phyloP scores from a whole-genome alignment of 768 basidiomycete species.

The Auricularia auricula-judae region DNA sequence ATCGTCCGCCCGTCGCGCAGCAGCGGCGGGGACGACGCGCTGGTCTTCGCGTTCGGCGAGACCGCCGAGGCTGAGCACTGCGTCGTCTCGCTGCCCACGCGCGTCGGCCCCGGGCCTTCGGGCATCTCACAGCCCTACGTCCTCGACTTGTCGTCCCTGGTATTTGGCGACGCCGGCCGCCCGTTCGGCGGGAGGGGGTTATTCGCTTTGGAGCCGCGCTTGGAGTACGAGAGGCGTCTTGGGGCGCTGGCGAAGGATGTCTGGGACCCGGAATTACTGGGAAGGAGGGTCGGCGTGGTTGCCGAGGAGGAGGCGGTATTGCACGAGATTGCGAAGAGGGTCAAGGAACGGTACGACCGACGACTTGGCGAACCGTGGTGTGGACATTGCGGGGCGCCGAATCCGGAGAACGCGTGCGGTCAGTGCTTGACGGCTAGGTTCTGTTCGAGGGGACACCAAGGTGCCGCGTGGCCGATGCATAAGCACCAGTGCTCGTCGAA shows the following conservation, averaged over 20 bases:
- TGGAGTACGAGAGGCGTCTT: slow-evolving; percentile 1
- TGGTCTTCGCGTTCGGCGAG: background rate
- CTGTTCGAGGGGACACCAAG: background rate
- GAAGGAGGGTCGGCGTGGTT: background rate
- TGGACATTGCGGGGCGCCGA: slow-evolving; percentile 11
- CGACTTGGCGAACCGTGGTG: slow-evolving; percentile 7
- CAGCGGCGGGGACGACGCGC: background rate
- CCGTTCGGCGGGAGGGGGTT: slow-evolving; percentile 8
- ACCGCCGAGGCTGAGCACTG: slow-evolving; percentile 8
- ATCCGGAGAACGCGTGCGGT: background rate
- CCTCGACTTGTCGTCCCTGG: slow-evolving; percentile 12
- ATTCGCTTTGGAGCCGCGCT: slow-evolving; percentile 10
- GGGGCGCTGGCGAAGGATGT: background rate
- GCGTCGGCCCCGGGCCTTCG: background rate
- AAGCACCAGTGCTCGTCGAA: background rate
- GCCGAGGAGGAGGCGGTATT: background rate
- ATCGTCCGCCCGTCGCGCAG: background rate
- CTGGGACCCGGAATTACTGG: background rate
- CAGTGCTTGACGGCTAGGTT: background rate
- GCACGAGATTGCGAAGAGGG: slow-evolving; percentile 8
- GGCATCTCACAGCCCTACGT: background rate
- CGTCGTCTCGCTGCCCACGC: slow-evolving; percentile 7
- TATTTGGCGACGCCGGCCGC: slow-evolving; percentile 14
- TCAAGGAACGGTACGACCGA: slow-evolving; percentile 10
- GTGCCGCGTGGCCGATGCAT: background rate